Conservation (phyloP, 1,284 basidiomycete species). For the Trichosporon sp. region DNA sequence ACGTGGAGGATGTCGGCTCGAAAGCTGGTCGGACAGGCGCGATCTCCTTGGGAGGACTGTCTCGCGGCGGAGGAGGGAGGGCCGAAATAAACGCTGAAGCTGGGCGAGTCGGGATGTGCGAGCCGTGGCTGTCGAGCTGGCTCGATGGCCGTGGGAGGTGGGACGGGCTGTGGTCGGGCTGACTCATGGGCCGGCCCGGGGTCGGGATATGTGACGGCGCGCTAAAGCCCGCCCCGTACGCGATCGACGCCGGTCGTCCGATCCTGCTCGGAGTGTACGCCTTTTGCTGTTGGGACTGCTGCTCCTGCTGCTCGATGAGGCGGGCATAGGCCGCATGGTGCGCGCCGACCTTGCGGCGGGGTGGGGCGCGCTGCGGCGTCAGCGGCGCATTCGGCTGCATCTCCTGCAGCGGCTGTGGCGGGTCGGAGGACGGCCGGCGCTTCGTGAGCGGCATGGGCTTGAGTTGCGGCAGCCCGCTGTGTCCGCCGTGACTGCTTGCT, state of each 20-base stretch:
- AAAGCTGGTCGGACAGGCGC: neutral
- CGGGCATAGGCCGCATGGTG: slow-evolving; percentile 7
- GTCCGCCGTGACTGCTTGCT: neutral
- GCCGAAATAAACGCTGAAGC: neutral
- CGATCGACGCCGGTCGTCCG: neutral
- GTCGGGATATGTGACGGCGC: neutral
- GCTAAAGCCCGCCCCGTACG: neutral
- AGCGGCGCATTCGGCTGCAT: slow-evolving; percentile 16
- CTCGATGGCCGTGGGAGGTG: neutral
- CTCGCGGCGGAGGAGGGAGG: neutral
- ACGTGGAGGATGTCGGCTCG: neutral
- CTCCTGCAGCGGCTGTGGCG: slow-evolving; percentile 16
- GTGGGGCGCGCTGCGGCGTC: neutral
- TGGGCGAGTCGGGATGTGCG: neutral
- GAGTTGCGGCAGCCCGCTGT: neutral
- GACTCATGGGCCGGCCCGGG: neutral
- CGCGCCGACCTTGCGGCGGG: slow-evolving; percentile 2
- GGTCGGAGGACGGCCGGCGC: neutral
- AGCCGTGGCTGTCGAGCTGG: neutral
- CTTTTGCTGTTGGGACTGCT: slow-evolving; percentile 2
- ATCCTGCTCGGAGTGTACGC: neutral
- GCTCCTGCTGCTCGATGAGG: slow-evolving; percentile 11
- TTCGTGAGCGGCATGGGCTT: slow-evolving; percentile 12
- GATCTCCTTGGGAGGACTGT: neutral
- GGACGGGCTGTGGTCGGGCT: neutral